Conservation (phyloP, 2,329 filamentous ascomycete genomes). For the Cytospora piceae region DNA sequence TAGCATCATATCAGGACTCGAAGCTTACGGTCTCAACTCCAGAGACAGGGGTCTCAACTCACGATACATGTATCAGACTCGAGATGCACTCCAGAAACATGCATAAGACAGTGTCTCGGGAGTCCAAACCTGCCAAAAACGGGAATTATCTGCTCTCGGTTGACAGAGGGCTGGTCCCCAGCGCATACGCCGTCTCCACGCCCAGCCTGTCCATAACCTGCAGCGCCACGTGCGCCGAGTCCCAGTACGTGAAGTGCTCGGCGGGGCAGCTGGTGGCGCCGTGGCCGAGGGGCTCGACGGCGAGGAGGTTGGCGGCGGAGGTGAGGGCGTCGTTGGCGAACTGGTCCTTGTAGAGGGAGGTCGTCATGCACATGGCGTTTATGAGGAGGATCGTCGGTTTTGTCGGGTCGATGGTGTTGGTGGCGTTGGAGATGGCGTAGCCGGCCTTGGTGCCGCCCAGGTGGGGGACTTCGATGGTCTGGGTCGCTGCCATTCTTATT, state of each 20-base stretch:
- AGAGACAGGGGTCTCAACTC: no score
- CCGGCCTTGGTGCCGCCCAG: conserved; percentile 52
- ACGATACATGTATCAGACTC: no score
- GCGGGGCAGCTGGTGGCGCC: conserved; percentile 47
- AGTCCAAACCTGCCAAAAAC: no score
- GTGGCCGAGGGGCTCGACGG: conserved; percentile 58
- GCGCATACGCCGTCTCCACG: conserved; percentile 51
- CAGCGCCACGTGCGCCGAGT: conserved; percentile 56
- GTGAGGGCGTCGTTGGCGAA: conserved; percentile 47
- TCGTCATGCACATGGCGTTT: conserved; percentile 56
- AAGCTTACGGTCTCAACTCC: no score
- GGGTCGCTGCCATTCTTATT: conserved; percentile 39
- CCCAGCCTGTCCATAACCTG: conserved; percentile 58
- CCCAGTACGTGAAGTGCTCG: conserved; percentile 60
- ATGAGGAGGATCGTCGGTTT: conserved; percentile 57
- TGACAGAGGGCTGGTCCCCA: no score
- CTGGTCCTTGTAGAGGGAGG: conserved; percentile 50
- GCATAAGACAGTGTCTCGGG: no score
- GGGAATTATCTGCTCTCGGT: no score
- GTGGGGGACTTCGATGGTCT: conserved; percentile 51
- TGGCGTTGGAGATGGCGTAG: conserved; percentile 38
- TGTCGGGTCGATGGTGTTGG: conserved; percentile 46
- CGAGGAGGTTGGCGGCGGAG: conserved; percentile 51
- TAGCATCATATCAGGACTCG: no score
- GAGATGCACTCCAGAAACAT: no score